A percentile compares a stretch with the other conserved stretches of the same genome.
phyloP scores from a whole-genome alignment of 768 basidiomycete genomes.

The Suillus occidentalis region DNA sequence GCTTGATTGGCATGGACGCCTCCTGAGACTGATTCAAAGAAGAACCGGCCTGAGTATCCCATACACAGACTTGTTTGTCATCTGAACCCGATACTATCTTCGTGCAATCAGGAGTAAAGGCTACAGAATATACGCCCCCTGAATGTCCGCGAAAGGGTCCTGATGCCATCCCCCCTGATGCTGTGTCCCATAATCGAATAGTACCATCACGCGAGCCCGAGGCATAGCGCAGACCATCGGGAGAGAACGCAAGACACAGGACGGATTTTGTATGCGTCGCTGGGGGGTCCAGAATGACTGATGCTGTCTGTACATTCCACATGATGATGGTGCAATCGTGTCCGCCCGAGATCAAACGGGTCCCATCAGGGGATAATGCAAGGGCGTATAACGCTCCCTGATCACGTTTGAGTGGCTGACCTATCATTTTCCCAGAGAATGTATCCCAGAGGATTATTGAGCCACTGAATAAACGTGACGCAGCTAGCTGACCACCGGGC shows the following conservation, averaged over 20 bases:
- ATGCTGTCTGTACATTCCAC: conserved; percentile 23
- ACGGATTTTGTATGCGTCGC: conserved; percentile 25
- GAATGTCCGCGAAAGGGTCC: conserved; percentile 18
- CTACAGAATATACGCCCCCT: conserved; percentile 24
- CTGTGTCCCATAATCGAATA: conserved; percentile 30
- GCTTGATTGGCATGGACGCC: conserved; percentile 12
- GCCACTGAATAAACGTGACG: conserved; percentile 23
- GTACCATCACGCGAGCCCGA: conserved; percentile 33
- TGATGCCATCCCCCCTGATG: conserved; percentile 16
- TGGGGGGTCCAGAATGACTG: conserved; percentile 17
- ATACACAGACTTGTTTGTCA: conserved; percentile 29
- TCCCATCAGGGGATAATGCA: conserved; percentile 31
- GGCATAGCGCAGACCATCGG: conserved; percentile 23
- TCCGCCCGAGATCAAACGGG: conserved; percentile 25
- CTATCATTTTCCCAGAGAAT: conserved; percentile 22
- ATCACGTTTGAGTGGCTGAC: conserved; percentile 20
- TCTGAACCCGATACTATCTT: conserved; percentile 32
- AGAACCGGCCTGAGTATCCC: conserved; percentile 25
- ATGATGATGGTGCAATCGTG: conserved; percentile 26
- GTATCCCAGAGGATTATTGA: conserved; percentile 29
- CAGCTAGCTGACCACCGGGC: conserved; percentile 25
- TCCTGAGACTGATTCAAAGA: conserved; percentile 10
- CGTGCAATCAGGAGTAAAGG: conserved; percentile 30
- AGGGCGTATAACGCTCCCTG: conserved; percentile 23
- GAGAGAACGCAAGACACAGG: conserved; percentile 32